Percentiles rank a stretch among this genome's conserved stretches.
phyloP scores from a whole-genome alignment of 768 basidiomycete species.

The Favolaschia claudopus region DNA sequence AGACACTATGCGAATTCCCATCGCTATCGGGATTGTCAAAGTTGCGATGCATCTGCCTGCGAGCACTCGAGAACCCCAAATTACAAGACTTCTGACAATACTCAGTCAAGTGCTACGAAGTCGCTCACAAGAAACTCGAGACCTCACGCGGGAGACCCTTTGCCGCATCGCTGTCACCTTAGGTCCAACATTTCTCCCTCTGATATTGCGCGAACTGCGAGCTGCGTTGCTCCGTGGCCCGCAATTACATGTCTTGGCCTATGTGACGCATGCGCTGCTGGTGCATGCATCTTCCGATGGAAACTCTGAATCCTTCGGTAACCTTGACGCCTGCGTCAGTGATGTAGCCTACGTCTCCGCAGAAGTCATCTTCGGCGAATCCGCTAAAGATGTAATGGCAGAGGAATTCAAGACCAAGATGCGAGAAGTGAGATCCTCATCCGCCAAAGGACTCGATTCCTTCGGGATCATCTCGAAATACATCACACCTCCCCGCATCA shows the following conservation, averaged over 20 bases:
- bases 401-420: slow-evolving; percentile 96
- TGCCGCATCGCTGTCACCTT: slow-evolving; percentile 78
- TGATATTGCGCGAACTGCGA: slow-evolving; percentile 82
- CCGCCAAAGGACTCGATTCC: slow-evolving; percentile 85
- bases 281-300: slow-evolving; percentile 78
- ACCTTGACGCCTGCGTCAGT: slow-evolving; percentile 78
- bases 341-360: slow-evolving; percentile 83
- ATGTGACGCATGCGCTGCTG: slow-evolving; percentile 81
- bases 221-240: slow-evolving; percentile 89
- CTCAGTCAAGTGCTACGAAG: slow-evolving; percentile 93
- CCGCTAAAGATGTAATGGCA: slow-evolving; percentile 84
- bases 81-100: slow-evolving; percentile 79
- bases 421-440: slow-evolving; percentile 86
- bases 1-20: slow-evolving; percentile 86
- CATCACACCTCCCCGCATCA: slow-evolving; percentile 80
- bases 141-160: slow-evolving; percentile 83
- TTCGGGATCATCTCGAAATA: slow-evolving; percentile 82
- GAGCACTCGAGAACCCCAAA: slow-evolving; percentile 67
- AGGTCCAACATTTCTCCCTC: slow-evolving; percentile 76
- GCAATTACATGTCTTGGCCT: slow-evolving; percentile 92
- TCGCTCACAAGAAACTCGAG: slow-evolving; percentile 91
- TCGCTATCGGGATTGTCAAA: slow-evolving; percentile 86
- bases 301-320: slow-evolving; percentile 58
- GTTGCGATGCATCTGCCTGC: slow-evolving; percentile 84
- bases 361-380: slow-evolving; percentile 94